phyloP scores from a whole-genome alignment of 2,329 filamentous ascomycete genomes.

The Alternaria incomplexa region DNA sequence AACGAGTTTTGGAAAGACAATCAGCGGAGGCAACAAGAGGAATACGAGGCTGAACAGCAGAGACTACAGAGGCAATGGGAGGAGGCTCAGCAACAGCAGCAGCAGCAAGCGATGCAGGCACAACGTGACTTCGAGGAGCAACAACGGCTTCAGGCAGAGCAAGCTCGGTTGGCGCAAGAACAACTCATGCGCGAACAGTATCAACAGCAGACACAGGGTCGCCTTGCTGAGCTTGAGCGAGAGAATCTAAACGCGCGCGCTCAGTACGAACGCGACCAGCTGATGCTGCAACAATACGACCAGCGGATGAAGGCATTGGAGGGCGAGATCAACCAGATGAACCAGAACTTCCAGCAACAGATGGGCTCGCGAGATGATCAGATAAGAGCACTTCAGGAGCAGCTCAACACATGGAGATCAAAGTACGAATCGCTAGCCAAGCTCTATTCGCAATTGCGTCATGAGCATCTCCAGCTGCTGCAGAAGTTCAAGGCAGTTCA shows the following conservation, averaged over 20 bases:
- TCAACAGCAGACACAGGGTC: constrained; percentile 91
- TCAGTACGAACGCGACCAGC: constrained; percentile 95
- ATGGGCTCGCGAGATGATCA: constrained; percentile 91
- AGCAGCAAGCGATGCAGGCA: constrained; percentile 81
- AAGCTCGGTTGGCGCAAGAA: constrained; percentile 89
- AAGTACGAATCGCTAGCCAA: constrained; percentile 98
- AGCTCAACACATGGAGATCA: constrained; percentile 95
- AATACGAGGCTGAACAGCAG: constrained; percentile 93
- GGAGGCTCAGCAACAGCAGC: constrained; percentile 78
- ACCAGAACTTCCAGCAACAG: constrained; percentile 83
- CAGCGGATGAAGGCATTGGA: constrained; percentile 90
- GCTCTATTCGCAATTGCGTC: constrained; percentile 92
- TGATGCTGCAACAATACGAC: constrained; percentile 97
- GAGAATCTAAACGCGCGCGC: constrained; percentile 94
- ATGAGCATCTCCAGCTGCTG: constrained; percentile 92
- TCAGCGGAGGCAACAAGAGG: constrained; percentile 86
- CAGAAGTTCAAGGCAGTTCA: constrained; percentile 97
- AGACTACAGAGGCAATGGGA: constrained; percentile 87
- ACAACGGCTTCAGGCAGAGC: constrained; percentile 83
- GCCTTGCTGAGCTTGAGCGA: constrained; percentile 91
- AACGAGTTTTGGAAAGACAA: constrained; percentile 98
- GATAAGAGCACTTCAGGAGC: constrained; percentile 89
- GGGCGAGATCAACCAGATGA: constrained; percentile 81
- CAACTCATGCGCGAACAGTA: constrained; percentile 87
- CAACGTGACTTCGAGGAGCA: constrained; percentile 97